Base-by-base conservation (phyloP, 2,329 filamentous ascomycete species). In the Fusarium metavorans region DNA sequence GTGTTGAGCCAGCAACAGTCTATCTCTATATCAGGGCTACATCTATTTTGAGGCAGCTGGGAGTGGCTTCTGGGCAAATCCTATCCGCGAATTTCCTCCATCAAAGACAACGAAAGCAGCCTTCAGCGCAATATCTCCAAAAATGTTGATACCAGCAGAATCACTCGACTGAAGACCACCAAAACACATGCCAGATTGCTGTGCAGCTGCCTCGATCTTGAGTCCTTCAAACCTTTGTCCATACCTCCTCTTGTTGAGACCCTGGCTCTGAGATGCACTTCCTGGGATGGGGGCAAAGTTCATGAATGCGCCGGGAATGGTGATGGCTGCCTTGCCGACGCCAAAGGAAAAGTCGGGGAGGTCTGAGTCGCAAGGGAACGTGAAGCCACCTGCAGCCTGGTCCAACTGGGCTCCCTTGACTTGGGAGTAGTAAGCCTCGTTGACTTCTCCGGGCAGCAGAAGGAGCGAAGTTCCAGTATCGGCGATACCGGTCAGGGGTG, bases 401-500 rank as follows among this genome's bases (percentile, higher is more conserved):
- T 86, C 81, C 27, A 85, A 76, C 34, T 75, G 67, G 1, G 88
- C 87, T 20, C 85, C 86, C 0, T 79, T 70, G 11, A 90, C 82
- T 32, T 86, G 80, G 23, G 81, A 75, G 77, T 88, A 90, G 80
- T 90, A 90, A 10, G 79, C 84, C 13, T 86, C 74, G 52, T 87
- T 85, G 56, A 91, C 85, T 30, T 83, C 79, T 43, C 86, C 81
- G 77, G 91, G 88, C 68, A 91, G 87, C 62, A 93, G 85, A 66
- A 93, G 84, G 66, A 93, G 87, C 0, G 91, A 91, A n/a, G 91
- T 93, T 67, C 92, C 92, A 4, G 88, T 89, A 82, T 91, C 89
- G 25, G 86, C 84, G 64, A 90, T 87, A 30, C 85, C 84, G 76
- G 84, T 84, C 18, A 85, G 65, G 3, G 76, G 23, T 1, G 64